Evolutionary conservation across 176 grass and related monocot species (phyloP), one percentile per base, ranked within the genome.

Genomic region (Leersia perrieri): DNA sequence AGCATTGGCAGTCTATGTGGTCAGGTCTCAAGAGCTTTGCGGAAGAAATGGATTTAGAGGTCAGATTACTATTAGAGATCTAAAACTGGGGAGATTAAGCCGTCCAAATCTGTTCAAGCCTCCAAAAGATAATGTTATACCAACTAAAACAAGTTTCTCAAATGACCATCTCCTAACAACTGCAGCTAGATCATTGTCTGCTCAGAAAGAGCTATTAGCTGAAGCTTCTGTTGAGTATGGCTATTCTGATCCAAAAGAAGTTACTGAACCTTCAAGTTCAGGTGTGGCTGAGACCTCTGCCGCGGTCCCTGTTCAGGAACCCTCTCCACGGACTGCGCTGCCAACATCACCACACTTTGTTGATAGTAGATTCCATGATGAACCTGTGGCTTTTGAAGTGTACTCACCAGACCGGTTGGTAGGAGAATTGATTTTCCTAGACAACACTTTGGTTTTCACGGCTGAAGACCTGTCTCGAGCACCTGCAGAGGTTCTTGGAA

Each of bases 401-500:
- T 91, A 93, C 66, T 97, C 94, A 69, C 92, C 96, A 73, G 96
- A 99, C 42, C 85, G 90, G 23, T 78, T 95, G 73, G 86, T 80
- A 71, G 96, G 96, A 65, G 96, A 99, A 60, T 63, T 99, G 71
- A 93, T 88, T 80, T 93, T 99, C 72, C 57, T 96, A 53, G 97
- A 96, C 9, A 87, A 34, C 80, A 88, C 85, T 70, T 87, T 85
- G 72, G 86, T 96, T 81, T 99, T 96, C 76, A 95, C 88, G 70
- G 87, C 89, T 42, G 97, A 96, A 85, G 97, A 96, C 75, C 83
- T 99, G 51, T 95, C 97, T 36, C 86, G 76, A 87, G 87, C 97
- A 28, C 97, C 93, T 20, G 97, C 93, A 13, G 93, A 99, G 80
- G 89, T 96, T 87, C 87, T 99, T 84, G 97, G 96, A 51, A 91